phyloP scores from a whole-genome alignment of 768 basidiomycete genomes.

The Postia placenta region DNA sequence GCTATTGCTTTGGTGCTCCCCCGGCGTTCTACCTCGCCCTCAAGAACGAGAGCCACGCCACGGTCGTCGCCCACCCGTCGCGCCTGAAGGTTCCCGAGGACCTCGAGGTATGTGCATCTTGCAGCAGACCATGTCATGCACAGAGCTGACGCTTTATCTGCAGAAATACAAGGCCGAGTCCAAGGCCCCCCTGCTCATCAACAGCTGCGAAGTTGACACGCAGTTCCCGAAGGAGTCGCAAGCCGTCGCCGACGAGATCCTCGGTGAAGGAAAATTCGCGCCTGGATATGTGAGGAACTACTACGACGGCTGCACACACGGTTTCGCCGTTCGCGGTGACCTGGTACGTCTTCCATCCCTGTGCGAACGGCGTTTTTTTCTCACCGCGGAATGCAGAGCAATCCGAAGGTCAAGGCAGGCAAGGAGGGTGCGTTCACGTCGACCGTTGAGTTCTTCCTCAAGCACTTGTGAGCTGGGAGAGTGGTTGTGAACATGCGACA shows the following conservation, averaged over 20 bases:
- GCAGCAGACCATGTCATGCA: neutral
- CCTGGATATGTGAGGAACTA: conserved; percentile 32
- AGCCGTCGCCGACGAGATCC: conserved; percentile 29
- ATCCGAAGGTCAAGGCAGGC: conserved; percentile 47
- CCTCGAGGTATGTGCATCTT: conserved; percentile 25
- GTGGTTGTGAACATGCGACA: neutral
- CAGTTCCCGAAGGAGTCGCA: conserved; percentile 28
- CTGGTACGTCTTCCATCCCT: conserved; percentile 13
- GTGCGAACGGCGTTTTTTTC: neutral
- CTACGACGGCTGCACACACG: conserved; percentile 25
- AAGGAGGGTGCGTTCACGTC: conserved; percentile 58
- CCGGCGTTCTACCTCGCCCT: conserved; percentile 41
- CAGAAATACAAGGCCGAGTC: conserved; percentile 28
- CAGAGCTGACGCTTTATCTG: neutral
- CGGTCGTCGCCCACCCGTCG: conserved; percentile 42
- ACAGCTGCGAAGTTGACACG: conserved; percentile 31
- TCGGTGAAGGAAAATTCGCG: conserved; percentile 32
- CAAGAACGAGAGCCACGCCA: conserved; percentile 32
- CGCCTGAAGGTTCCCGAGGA: conserved; percentile 31
- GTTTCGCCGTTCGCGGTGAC: conserved; percentile 38
- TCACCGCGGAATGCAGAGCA: conserved; percentile 15
- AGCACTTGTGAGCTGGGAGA: conserved; percentile 19
- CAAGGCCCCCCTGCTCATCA: conserved; percentile 37
- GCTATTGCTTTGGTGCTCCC: conserved; percentile 41
- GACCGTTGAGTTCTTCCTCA: conserved; percentile 47